Conservation (phyloP, 78 protist species). For the Dictyostelium capitatum region DNA sequence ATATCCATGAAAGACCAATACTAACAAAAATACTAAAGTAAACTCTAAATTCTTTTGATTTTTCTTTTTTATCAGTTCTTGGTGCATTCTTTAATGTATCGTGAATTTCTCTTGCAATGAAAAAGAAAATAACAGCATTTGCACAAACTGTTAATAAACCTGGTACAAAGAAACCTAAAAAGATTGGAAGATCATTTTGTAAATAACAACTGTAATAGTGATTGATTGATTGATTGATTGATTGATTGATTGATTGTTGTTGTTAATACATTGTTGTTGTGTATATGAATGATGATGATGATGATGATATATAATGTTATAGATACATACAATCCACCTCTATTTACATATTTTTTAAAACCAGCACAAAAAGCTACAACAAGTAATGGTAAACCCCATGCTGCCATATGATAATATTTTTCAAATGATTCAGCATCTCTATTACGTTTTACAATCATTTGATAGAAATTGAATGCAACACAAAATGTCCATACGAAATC, state of each 20-base stretch:
- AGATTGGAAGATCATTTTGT: slow-evolving; percentile 23
- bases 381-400: slow-evolving; percentile 74
- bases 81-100: slow-evolving; percentile 74
- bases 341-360: slow-evolving; percentile 30
- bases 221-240: too few relatives aligned
- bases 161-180: slow-evolving; percentile 71
- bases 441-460: slow-evolving; percentile 54
- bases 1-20: slow-evolving; percentile 78
- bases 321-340: slow-evolving; percentile 63
- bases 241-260: too few relatives aligned
- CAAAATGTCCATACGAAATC: slow-evolving; percentile 84
- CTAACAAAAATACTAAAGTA: slow-evolving; percentile 60
- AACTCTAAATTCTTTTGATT: slow-evolving; percentile 74
- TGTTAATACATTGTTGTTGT: too few relatives aligned
- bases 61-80: slow-evolving; percentile 61
- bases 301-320: too few relatives aligned
- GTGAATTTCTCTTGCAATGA: slow-evolving; percentile 82
- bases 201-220: slow-evolving; percentile 30
- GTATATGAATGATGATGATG: neutral
- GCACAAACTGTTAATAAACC: slow-evolving; percentile 78
- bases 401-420: slow-evolving; percentile 53
- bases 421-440: slow-evolving; percentile 78
- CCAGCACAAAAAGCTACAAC: slow-evolving; percentile 36
- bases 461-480: slow-evolving; percentile 51
- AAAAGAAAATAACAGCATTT: slow-evolving; percentile 63